Evolutionary conservation across 2,329 filamentous ascomycete genomes (phyloP), one percentile per base, ranked within the genome.

Genomic region (Aspergillus chevalieri): DNA sequence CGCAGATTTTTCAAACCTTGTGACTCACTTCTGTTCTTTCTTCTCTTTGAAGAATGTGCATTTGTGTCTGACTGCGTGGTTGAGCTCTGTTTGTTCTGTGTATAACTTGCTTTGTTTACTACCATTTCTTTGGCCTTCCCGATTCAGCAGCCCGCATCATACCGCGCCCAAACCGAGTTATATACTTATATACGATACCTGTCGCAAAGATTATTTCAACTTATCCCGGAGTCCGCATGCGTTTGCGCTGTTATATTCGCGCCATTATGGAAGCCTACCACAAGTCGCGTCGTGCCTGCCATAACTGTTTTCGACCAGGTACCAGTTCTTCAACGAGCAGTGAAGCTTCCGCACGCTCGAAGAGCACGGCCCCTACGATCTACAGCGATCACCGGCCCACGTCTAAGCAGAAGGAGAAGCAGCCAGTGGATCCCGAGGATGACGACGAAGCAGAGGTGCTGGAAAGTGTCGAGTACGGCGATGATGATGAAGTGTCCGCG

Each of bases 291-390:
- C 61, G 62, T 51, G 57, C 52, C 42, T 28, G 26, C 26, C 38
- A 10, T 22, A 7, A 15, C 19, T 21, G 59, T 22, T 50, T 57
- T 19, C 52, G 52, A 39, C 59, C 57, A 43, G 60, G 57, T 15
- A 57, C 63, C 47, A 70, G 67, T 50, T 69, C 62, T 36, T 70
- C 65, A 34, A 65, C 68, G 15, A 59, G 66, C 46, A 71, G 68
- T 43, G 62, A 67, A 47, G 57, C 54, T 33, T 73, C 71, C 19
- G 57, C 64, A 44, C 62, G 59, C 15, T 70, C 71, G 7, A 65
- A 62, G 58, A 73, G 69, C 54, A 74, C 71, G 19, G 66, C 61
- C 28, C 65, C 66, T 15, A 73, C 71, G 8, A 57, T 66, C 24
- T 58, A 68, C 54, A 73, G 70, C 52, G 58, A 65, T 41, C 57